phyloP scores from a whole-genome alignment of 2,329 filamentous ascomycete genomes.

The Pseudohalonectria lignicola region DNA sequence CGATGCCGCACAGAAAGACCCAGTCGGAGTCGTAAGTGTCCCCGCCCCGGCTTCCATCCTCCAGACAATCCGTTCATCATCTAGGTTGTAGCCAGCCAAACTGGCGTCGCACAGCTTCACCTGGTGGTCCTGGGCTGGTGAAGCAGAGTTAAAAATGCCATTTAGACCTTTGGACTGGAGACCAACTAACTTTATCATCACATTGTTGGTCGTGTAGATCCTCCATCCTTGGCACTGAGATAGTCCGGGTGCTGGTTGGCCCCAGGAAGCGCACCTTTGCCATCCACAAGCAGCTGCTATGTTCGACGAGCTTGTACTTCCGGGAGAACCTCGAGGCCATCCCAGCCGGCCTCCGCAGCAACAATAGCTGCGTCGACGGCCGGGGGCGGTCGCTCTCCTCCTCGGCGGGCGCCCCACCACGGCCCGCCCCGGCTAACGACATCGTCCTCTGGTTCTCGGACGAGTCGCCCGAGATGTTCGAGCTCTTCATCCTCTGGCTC shows the following conservation, averaged over 20 bases:
- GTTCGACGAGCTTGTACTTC: constrained; percentile 36
- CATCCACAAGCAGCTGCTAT: constrained; percentile 27
- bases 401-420: constrained; percentile 2
- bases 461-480: constrained; percentile 40
- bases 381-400: not conserved
- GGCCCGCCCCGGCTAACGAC: constrained; percentile 12
- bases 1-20: constrained; percentile 2
- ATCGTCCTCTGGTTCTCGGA: constrained; percentile 25
- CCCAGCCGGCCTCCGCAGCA: constrained; percentile 9
- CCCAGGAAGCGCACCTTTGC: constrained; percentile 16
- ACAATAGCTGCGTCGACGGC: constrained; percentile 1
- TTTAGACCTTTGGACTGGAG: no score
- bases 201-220: no score
- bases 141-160: no score
- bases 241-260: constrained; percentile 19
- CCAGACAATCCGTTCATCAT: no score
- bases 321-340: constrained; percentile 28
- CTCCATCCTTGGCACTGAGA: constrained; percentile 12
- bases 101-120: no score
- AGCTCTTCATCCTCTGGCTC: constrained; percentile 41
- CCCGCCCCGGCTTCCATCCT: not conserved
- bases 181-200: no score
- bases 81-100: no score
- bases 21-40: constrained; percentile 1
- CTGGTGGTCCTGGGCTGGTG: no score